Evolutionary conservation across 177 flowering plant genomes (phyloP), one percentile per base, ranked within the genome.

Genomic region (Tripterygium wilfordii): DNA sequence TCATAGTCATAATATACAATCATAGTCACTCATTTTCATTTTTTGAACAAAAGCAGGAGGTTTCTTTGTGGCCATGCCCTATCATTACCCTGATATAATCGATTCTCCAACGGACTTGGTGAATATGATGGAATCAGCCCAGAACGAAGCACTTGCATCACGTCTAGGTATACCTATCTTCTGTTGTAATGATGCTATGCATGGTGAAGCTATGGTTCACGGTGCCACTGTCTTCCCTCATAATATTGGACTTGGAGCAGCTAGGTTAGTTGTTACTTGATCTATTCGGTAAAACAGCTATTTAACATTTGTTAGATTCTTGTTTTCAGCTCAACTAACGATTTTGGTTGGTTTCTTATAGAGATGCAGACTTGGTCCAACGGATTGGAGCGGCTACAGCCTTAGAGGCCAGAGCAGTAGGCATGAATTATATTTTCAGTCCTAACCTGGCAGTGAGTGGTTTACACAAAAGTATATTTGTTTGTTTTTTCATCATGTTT

Each of bases 361-460:
- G 91, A 63, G 88, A 86, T 77, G 71, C 61, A 32, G 83, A 86
- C 58, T 72, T 86, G 77, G 78, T 51, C 51, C 44, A 32, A 42
- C 79, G 77, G 60, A 84, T 88, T 54, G 96, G 90, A 13, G 75
- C 26, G 38, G 92, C 78, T 1, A 88, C 96, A 18, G 96, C 96
- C 50, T 66, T 85, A 54, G 96, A 88, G 82, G 74, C 77, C 38
- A 66, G 83, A 62, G 92, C 88, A 0, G 75, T 80, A 43, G 96
- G 94, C 17, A 55, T 74, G 57, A 75, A 72, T 15, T 85, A 70
- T 62, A 53, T 78, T 27, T 88, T 85, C 66, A 84, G 86, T 36
- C 96, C 94, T 0, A 80, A 88, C 60, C 74, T 88, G 12, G 88
- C 88, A 54, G 88, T 85, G 72, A 76, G 88, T 63, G 1, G 38